phyloP scores from a whole-genome alignment of 164 flowering plant species.

The Akebia trifoliata region DNA sequence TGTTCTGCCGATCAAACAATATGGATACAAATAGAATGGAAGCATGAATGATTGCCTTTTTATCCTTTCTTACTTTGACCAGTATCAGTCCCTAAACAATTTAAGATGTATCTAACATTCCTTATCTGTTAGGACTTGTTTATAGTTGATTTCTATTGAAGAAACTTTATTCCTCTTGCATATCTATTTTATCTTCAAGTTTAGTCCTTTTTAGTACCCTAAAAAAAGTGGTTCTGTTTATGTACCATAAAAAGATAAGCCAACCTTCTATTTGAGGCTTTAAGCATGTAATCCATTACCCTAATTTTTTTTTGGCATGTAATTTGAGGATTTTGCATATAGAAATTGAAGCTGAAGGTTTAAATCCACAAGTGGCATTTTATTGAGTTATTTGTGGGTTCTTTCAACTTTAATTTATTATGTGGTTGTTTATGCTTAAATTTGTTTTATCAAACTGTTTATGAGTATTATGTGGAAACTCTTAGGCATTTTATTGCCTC shows the following conservation, averaged over 20 bases:
- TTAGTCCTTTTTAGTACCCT: neutral
- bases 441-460: neutral
- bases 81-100: neutral
- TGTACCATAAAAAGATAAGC: too few species aligned
- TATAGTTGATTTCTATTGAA: neutral
- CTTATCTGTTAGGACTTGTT: neutral
- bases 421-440: neutral
- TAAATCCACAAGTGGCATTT: too few species aligned
- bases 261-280: too few species aligned
- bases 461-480: neutral
- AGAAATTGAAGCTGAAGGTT: too few species aligned
- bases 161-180: neutral
- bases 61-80: neutral
- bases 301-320: too few species aligned
- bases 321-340: too few species aligned
- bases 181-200: neutral
- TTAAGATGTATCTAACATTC: neutral
- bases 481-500: neutral
- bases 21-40: neutral
- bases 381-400: neutral
- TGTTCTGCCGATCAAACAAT: too few species aligned
- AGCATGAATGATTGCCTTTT: neutral
- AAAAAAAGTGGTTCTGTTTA: neutral
- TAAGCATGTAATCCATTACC: too few species aligned
- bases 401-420: neutral